Evolutionary conservation across 208 protist species (phyloP).

Genomic region (Wallacemonas rigidus): DNA sequence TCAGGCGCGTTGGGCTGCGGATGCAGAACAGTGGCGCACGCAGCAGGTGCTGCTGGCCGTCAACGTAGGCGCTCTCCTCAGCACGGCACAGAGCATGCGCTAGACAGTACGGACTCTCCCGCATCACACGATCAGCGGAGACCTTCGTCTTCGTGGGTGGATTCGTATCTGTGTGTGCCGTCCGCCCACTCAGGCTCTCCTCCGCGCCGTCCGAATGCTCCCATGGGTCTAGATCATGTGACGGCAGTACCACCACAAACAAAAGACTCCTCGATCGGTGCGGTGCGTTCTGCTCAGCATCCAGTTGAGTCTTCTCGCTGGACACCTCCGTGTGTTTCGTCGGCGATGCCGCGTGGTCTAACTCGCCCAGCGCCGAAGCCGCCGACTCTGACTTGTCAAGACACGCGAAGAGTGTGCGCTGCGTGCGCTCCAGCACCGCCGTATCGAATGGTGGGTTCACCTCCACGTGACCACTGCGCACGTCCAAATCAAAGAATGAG

Average conservation of each 20-base stretch:
- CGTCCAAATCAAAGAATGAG: slow-evolving; percentile 84
- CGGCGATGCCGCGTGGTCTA: no score
- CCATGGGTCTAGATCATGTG: slow-evolving; percentile 53
- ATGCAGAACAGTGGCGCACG: slow-evolving; percentile 70
- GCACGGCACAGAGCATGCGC: slow-evolving; percentile 49
- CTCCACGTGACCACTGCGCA: slow-evolving; percentile 64
- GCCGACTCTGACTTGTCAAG: slow-evolving; percentile 12
- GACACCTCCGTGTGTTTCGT: no score
- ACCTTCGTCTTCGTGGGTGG: not conserved
- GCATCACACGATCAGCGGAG: slow-evolving; percentile 43
- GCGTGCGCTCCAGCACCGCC: slow-evolving; percentile 60
- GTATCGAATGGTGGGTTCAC: slow-evolving; percentile 87
- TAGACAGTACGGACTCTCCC: slow-evolving; percentile 57
- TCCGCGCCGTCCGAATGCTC: slow-evolving; percentile 21
- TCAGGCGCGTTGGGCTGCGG: slow-evolving; percentile 66
- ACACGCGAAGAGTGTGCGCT: slow-evolving; percentile 30
- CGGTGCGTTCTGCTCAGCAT: no score
- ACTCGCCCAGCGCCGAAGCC: not conserved
- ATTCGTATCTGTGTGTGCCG: not conserved
- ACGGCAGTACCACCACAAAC: slow-evolving; percentile 68
- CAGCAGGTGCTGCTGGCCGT: slow-evolving; percentile 75
- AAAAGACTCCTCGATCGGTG: slow-evolving; percentile 30
- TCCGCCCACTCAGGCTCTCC: not conserved
- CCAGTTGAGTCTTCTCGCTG: no score
- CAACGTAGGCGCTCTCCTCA: slow-evolving; percentile 61